phyloP scores from a whole-genome alignment of 495 filamentous ascomycete species.

The Hypoxylon intermedium region DNA sequence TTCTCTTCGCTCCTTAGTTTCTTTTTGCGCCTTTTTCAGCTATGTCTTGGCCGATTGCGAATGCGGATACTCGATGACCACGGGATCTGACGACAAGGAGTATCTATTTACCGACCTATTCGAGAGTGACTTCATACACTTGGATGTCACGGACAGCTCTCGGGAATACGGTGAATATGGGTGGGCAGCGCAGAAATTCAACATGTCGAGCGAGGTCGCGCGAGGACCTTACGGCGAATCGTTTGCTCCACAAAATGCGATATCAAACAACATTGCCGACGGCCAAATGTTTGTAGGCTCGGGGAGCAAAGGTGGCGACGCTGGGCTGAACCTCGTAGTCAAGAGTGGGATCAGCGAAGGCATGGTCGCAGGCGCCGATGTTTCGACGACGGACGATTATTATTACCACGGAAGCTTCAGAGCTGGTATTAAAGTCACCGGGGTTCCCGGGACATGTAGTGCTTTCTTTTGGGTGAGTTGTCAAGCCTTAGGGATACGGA shows the following conservation, averaged over 20 bases:
- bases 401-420: conserved; percentile 71
- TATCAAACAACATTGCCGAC: conserved; percentile 58
- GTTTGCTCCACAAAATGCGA: conserved; percentile 60
- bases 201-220: conserved; percentile 57
- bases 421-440: conserved; percentile 67
- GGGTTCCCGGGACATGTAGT: conserved; percentile 68
- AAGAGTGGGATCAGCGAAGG: conserved; percentile 52
- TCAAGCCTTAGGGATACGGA: background rate
- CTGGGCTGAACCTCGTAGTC: conserved; percentile 68
- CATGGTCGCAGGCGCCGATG: conserved; percentile 66
- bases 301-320: conserved; percentile 55
- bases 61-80: conserved; percentile 67
- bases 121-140: conserved; percentile 71
- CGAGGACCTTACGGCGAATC: conserved; percentile 72
- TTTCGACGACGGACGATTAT: conserved; percentile 64
- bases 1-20: conserved; percentile 21
- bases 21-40: conserved; percentile 20
- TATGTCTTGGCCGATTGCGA: conserved; percentile 64
- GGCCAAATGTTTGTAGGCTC: conserved; percentile 45
- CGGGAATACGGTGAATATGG: conserved; percentile 28
- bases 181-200: conserved; percentile 71
- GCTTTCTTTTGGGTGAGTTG: conserved; percentile 76
- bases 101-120: conserved; percentile 69
- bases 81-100: conserved; percentile 47
- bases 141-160: conserved; percentile 58